phyloP scores from a whole-genome alignment of 2,329 filamentous ascomycete genomes.

The Sordariomycetes sp. region DNA sequence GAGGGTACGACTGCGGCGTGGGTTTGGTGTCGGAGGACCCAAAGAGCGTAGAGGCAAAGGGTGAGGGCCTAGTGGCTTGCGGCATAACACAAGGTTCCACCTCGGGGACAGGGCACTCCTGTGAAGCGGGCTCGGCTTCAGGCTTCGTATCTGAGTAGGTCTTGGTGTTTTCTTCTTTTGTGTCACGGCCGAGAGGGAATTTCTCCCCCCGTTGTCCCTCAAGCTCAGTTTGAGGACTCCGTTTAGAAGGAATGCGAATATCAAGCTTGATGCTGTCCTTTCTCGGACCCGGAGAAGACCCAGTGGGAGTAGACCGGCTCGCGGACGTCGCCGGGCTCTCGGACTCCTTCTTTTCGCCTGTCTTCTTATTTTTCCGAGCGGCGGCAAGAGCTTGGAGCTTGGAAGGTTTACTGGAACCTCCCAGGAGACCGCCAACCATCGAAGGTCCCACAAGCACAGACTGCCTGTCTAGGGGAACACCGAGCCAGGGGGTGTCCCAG shows the following conservation, averaged over 20 bases:
- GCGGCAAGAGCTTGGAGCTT: constrained; percentile 88
- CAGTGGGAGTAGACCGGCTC: neutral
- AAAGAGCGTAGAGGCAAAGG: constrained; percentile 45
- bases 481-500: constrained; percentile 75
- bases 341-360: constrained; percentile 44
- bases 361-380: constrained; percentile 67
- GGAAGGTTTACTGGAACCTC: constrained; percentile 71
- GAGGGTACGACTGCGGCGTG: constrained; percentile 20
- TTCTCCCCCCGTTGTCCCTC: no score
- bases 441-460: constrained; percentile 50
- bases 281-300: neutral
- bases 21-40: constrained; percentile 18
- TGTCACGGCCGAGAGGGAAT: neutral
- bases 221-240: neutral
- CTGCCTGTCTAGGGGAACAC: constrained; percentile 54
- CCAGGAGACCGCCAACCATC: constrained; percentile 56
- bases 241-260: constrained; percentile 10
- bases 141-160: neutral
- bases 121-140: neutral
- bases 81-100: neutral
- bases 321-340: constrained; percentile 2
- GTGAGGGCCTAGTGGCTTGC: constrained; percentile 28
- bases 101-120: neutral
- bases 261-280: constrained; percentile 7
- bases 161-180: neutral